Evolutionary conservation across 805 yeast genomes (phyloP).

Genomic region (Suhomyces prunicola): DNA sequence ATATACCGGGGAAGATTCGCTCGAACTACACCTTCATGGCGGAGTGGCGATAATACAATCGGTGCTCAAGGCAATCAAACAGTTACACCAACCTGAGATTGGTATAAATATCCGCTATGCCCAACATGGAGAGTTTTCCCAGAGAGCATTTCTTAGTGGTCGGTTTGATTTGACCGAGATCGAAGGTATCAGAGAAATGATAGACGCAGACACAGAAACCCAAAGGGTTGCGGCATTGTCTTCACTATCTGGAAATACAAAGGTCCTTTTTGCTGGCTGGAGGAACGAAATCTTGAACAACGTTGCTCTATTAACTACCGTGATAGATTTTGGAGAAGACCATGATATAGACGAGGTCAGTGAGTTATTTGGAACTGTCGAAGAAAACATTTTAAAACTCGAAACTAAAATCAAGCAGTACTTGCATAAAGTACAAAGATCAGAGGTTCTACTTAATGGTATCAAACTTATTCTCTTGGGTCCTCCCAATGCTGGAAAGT

Average conservation of each 20-base stretch:
- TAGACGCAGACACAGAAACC: conserved; percentile 90
- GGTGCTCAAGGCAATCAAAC: conserved; percentile 59
- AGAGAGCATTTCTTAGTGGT: conserved; percentile 81
- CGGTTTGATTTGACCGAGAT: conserved; percentile 82
- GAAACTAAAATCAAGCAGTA: conserved; percentile 44
- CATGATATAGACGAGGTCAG: conserved; percentile 71
- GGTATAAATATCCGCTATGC: conserved; percentile 66
- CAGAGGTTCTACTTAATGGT: conserved; percentile 69
- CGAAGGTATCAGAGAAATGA: conserved; percentile 84
- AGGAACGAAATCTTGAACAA: conserved; percentile 59
- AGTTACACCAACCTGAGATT: conserved; percentile 44
- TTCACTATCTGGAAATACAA: conserved; percentile 70
- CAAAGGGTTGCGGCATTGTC: conserved; percentile 75
- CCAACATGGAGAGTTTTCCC: conserved; percentile 89
- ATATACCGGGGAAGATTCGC: conserved; percentile 87
- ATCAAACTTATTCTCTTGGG: conserved; percentile 74
- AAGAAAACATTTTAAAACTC: conserved; percentile 38
- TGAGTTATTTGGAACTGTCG: conserved; percentile 50
- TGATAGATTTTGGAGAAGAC: conserved; percentile 94
- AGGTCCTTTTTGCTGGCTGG: conserved; percentile 59
- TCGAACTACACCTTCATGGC: conserved; percentile 93
- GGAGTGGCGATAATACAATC: conserved; percentile 80
- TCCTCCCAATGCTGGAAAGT: conserved; percentile 96
- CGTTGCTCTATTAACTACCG: conserved; percentile 76
- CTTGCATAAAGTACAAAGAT: conserved; percentile 46